Conservation (phyloP, 371 early-diverging fungal species). For the Rhizopus arrhizus region DNA sequence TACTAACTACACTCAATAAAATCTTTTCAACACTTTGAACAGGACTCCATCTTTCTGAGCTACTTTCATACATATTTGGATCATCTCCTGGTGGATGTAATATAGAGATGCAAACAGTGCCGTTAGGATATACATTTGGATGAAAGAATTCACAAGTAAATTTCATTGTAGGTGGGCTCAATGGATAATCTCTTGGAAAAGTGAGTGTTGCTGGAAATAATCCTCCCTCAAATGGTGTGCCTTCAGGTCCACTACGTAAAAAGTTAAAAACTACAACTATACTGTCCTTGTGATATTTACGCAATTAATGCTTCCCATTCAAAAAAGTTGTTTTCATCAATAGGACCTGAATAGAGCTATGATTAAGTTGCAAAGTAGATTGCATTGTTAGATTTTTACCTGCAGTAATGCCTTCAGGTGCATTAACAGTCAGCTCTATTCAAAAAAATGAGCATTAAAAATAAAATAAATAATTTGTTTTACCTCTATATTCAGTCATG, state of each 20-base stretch:
- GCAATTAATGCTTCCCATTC: conserved; percentile 96
- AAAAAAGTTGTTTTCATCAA: conserved; percentile 91
- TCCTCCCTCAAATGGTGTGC: conserved; percentile 91
- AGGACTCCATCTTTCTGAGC: conserved; percentile 93
- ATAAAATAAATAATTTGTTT: background rate
- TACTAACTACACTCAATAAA: conserved; percentile 89
- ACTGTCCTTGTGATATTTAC: conserved; percentile 48
- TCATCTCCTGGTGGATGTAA: conserved; percentile 99
- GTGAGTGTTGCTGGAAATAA: conserved; percentile 81
- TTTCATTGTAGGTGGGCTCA: conserved; percentile 89
- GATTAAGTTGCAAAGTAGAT: background rate
- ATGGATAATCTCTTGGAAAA: conserved; percentile 96
- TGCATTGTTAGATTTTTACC: conserved; percentile 45
- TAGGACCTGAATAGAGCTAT: conserved; percentile 64
- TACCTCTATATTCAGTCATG: conserved; percentile 96
- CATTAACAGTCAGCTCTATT: conserved; percentile 87
- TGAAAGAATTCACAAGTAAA: conserved; percentile 94
- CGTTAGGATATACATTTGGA: conserved; percentile 97
- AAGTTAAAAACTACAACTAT: conserved; percentile 10
- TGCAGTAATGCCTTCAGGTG: conserved; percentile 96
- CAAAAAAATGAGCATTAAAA: background rate
- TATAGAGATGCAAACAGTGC: conserved; percentile 98
- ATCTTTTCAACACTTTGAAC: conserved; percentile 99
- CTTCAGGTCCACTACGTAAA: conserved; percentile 82
- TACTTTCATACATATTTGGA: conserved; percentile 93